These are phyloP conservation scores for Podosphaera fusca DNA, from an alignment of 2,329 filamentous ascomycete species.

Conservation along the genomic window DNA sequence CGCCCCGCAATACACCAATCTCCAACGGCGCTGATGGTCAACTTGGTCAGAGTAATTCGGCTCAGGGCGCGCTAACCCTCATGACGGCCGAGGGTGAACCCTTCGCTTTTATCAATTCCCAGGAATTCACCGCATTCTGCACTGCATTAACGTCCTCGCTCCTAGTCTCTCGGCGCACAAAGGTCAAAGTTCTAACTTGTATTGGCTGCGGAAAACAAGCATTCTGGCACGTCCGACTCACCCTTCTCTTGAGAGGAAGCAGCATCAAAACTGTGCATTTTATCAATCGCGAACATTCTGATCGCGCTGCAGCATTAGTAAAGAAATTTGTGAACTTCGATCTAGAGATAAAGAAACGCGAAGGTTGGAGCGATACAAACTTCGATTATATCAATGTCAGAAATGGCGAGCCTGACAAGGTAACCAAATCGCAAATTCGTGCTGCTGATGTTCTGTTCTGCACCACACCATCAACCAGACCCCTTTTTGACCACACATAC, in stretches of 20 bases:
- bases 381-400: slow-evolving; percentile 46
- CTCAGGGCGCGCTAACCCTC: slow-evolving; percentile 40
- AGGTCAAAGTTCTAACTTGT: slow-evolving; percentile 53
- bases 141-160: slow-evolving; percentile 52
- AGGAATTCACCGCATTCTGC: slow-evolving; percentile 56
- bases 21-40: slow-evolving; percentile 17
- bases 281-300: slow-evolving; percentile 50
- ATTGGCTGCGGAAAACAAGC: slow-evolving; percentile 82
- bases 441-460: slow-evolving; percentile 68
- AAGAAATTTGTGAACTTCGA: slow-evolving; percentile 24
- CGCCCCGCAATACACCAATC: slow-evolving; percentile 11
- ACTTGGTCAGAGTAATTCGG: slow-evolving; percentile 23
- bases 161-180: slow-evolving; percentile 38
- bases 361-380: slow-evolving; percentile 42
- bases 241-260: slow-evolving; percentile 44
- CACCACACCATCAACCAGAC: slow-evolving; percentile 53
- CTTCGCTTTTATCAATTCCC: slow-evolving; percentile 46
- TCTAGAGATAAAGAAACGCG: slow-evolving; percentile 22
- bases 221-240: slow-evolving; percentile 80
- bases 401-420: slow-evolving; percentile 42
- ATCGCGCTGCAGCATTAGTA: slow-evolving; percentile 28
- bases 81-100: slow-evolving; percentile 38
- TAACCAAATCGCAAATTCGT: slow-evolving; percentile 47
- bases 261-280: slow-evolving; percentile 65
- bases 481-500: slow-evolving; percentile 51